Percentiles rank a stretch among this genome's conserved stretches.
Evolutionary conservation across 306 rosid species (phyloP).

Genomic region (Corylus heterophylla): DNA sequence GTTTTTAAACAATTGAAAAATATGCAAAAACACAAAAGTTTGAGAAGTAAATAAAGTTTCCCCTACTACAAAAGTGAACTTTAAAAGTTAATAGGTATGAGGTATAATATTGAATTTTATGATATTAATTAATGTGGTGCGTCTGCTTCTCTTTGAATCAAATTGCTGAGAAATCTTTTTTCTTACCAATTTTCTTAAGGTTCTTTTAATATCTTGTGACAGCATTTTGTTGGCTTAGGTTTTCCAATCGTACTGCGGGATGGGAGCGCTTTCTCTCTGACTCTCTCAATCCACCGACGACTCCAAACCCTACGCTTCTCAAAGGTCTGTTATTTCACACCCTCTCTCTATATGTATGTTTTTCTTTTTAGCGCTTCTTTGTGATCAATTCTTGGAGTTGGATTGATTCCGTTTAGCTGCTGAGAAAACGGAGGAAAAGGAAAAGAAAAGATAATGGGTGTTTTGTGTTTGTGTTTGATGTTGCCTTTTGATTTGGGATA

Average conservation of each 20-base stretch:
- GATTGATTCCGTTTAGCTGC: neutral
- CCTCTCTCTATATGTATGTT: neutral
- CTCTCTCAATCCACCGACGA: neutral
- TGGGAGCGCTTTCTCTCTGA: neutral
- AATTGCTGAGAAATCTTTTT: too few species aligned
- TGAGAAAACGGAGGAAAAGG: neutral
- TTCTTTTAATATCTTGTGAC: too few species aligned
- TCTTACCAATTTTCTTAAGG: too few species aligned
- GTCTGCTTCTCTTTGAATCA: too few species aligned
- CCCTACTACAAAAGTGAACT: too few species aligned
- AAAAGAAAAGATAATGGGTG: neutral
- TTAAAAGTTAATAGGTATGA: too few species aligned
- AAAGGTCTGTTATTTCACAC: neutral
- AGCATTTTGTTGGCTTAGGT: neutral
- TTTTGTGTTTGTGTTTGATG: neutral
- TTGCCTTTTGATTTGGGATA: neutral
- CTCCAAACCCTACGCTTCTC: neutral
- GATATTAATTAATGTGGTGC: too few species aligned
- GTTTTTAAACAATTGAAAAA: too few species aligned
- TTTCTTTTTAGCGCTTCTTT: neutral
- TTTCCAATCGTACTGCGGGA: neutral
- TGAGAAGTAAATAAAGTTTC: too few species aligned
- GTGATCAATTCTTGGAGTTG: neutral
- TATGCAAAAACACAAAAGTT: too few species aligned
- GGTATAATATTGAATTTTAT: too few species aligned